phyloP scores from a whole-genome alignment of 1,284 basidiomycete species.

The Kwoniella shivajii region DNA sequence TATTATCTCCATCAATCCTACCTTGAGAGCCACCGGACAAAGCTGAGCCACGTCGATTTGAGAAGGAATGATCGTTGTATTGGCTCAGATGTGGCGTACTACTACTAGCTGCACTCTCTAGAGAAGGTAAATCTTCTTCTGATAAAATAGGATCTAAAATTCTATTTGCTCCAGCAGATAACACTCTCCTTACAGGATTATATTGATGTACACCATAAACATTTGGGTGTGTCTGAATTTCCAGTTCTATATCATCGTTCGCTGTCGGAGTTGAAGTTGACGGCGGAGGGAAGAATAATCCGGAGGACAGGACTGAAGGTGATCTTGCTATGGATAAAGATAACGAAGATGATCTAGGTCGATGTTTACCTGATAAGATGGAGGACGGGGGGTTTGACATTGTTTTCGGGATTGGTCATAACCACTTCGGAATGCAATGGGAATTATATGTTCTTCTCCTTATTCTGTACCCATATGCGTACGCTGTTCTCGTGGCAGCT shows the following conservation, averaged over 20 bases:
- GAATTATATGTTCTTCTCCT: no score
- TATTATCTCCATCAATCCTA: no score
- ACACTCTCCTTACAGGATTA: neutral
- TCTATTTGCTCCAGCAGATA: neutral
- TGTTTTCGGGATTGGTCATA: neutral
- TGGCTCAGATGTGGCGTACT: no score
- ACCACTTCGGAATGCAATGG: no score
- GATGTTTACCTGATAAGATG: neutral
- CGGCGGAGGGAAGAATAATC: conserved; percentile 3
- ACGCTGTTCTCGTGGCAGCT: no score
- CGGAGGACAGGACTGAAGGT: conserved; percentile 24
- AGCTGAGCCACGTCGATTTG: no score
- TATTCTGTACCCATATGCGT: no score
- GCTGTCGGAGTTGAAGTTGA: no score
- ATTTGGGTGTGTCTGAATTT: neutral
- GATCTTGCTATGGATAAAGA: conserved; percentile 33
- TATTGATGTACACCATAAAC: conserved; percentile 4
- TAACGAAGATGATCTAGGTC: conserved; percentile 16
- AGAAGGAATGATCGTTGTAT: no score
- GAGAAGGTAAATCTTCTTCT: neutral
- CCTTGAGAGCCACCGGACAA: no score
- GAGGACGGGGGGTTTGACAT: neutral
- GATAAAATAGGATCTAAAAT: neutral
- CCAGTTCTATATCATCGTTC: conserved; percentile 5
- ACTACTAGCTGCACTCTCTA: neutral